A percentile compares a stretch with the other conserved stretches of the same genome.
phyloP scores from a whole-genome alignment of 2,329 filamentous ascomycete species.

The Fusarium denticulatum region DNA sequence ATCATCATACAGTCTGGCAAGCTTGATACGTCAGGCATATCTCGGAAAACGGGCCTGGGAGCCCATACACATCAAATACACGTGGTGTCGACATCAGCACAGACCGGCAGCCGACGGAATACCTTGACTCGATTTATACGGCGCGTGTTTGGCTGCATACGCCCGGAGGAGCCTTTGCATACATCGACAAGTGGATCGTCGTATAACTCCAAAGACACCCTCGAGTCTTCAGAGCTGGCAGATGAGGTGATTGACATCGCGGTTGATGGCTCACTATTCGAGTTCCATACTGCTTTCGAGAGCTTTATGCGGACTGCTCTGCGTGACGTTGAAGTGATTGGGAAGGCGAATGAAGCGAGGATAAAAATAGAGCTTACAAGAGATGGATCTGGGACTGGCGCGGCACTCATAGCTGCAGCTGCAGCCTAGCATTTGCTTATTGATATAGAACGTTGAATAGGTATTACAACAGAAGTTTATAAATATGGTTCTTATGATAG shows the following conservation, averaged over 20 bases:
- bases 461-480: neutral
- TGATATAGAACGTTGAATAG: neutral
- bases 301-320: neutral
- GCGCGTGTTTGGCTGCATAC: neutral
- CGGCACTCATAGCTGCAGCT: constrained; percentile 10
- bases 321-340: neutral
- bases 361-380: constrained; percentile 17
- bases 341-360: neutral
- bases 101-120: rapidly evolving
- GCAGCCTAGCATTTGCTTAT: neutral
- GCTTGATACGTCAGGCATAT: neutral
- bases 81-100: rapidly evolving
- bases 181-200: neutral
- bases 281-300: constrained; percentile 5
- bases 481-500: too few relatives aligned
- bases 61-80: neutral
- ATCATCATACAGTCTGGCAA: neutral
- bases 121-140: rapidly evolving
- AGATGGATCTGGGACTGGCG: constrained; percentile 7
- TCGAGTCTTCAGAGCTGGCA: neutral
- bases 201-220: neutral
- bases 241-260: neutral
- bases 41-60: neutral
- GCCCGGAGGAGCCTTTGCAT: rapidly evolving
- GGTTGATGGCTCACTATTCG: constrained; percentile 1